phyloP scores from a whole-genome alignment of 2,329 filamentous ascomycete genomes.

The Fusarium illudens region DNA sequence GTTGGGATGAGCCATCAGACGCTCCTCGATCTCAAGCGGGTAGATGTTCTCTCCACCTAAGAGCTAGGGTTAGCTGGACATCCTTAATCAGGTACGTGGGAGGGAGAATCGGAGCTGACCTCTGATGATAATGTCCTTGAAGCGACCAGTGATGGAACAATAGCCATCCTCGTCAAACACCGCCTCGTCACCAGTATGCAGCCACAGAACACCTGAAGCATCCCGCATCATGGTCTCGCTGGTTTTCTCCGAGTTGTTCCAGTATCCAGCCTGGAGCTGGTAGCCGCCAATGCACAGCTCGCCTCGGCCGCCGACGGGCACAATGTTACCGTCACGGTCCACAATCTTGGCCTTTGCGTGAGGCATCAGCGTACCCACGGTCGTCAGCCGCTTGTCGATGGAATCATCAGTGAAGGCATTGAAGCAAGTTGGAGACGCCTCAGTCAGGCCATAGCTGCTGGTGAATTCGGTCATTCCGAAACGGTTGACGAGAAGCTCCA shows the following conservation, averaged over 20 bases:
- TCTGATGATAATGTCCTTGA: constrained; percentile 83
- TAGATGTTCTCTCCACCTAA: constrained; percentile 76
- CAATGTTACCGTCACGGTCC: constrained; percentile 69
- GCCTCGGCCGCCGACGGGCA: constrained; percentile 73
- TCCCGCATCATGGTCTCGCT: constrained; percentile 65
- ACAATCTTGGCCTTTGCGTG: constrained; percentile 82
- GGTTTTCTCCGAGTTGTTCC: constrained; percentile 79
- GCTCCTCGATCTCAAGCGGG: constrained; percentile 78
- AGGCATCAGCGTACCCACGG: constrained; percentile 79
- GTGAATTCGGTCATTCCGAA: constrained; percentile 81
- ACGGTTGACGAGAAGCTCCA: constrained; percentile 74
- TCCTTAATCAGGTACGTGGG: constrained; percentile 21
- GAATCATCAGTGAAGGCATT: constrained; percentile 80
- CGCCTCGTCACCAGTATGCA: constrained; percentile 74
- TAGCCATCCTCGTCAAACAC: constrained; percentile 74
- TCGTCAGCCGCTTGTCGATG: constrained; percentile 71
- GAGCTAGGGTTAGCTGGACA: constrained; percentile 26
- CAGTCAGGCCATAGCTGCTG: constrained; percentile 76
- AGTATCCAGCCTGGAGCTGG: constrained; percentile 73
- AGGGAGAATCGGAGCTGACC: constrained; percentile 50
- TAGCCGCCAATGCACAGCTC: constrained; percentile 84
- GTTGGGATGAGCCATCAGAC: constrained; percentile 69
- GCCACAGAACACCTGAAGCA: constrained; percentile 66
- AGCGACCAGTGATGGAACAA: constrained; percentile 76
- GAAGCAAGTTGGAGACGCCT: constrained; percentile 82